These are phyloP conservation scores for Fusarium hostae DNA, from an alignment of 2,329 filamentous ascomycete species.

Conservation along the genomic window DNA sequence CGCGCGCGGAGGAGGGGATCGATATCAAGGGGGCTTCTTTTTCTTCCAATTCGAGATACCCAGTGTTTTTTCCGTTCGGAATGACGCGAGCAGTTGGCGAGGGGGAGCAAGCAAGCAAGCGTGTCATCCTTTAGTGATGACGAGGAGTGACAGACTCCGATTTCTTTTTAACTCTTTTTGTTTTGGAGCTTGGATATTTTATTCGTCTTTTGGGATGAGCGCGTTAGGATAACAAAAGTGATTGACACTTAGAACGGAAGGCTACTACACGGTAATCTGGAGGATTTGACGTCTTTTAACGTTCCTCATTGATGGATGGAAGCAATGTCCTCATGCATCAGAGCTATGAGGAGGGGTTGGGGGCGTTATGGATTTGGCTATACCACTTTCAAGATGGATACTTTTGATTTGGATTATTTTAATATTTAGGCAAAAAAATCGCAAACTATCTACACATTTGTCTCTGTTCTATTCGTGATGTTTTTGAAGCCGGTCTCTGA, in stretches of 20 bases:
- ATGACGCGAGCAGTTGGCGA: conserved; percentile 45
- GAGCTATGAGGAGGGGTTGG: conserved; percentile 34
- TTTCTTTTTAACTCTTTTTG: conserved; percentile 19
- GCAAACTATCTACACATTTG: conserved; percentile 27
- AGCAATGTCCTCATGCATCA: conserved; percentile 30
- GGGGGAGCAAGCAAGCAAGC: conserved; percentile 29
- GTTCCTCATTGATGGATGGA: conserved; percentile 35
- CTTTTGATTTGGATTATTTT: conserved; percentile 28
- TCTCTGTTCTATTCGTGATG: neutral
- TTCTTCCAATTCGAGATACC: conserved; percentile 54
- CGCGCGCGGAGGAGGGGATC: conserved; percentile 44
- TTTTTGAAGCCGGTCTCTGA: neutral
- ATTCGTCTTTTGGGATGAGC: conserved; percentile 22
- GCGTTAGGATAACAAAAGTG: conserved; percentile 45
- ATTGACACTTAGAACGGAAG: conserved; percentile 44
- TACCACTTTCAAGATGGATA: conserved; percentile 35
- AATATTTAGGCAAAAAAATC: conserved; percentile 39
- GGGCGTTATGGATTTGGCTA: conserved; percentile 29
- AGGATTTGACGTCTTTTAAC: conserved; percentile 36
- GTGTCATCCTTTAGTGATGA: conserved; percentile 15
- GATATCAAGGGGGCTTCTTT: conserved; percentile 45
- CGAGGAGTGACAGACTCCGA: conserved; percentile 28
- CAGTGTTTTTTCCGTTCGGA: conserved; percentile 46
- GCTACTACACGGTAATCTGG: conserved; percentile 47
- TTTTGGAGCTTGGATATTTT: conserved; percentile 34